A percentile compares a stretch with the other conserved stretches of the same genome.
phyloP scores from a whole-genome alignment of 2,329 filamentous ascomycete species.

The Fusarium algeriense region DNA sequence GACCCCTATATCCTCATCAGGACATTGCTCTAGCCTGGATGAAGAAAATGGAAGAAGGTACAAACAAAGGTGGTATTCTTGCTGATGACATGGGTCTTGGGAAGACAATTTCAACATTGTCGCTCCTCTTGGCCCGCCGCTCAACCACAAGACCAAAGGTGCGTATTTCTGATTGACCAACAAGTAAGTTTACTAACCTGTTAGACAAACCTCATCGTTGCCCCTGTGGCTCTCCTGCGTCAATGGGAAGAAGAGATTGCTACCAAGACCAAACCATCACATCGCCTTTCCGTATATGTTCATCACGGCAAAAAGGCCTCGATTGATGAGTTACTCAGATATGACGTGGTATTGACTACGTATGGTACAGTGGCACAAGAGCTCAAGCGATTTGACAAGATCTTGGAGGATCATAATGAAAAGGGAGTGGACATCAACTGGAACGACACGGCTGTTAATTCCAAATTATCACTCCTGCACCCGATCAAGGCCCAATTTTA shows the following conservation, averaged over 20 bases:
- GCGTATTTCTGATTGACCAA: constrained; percentile 4
- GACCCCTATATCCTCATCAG: constrained; percentile 83
- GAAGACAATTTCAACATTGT: constrained; percentile 87
- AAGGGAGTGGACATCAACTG: constrained; percentile 53
- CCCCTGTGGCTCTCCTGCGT: constrained; percentile 81
- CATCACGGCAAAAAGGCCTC: constrained; percentile 77
- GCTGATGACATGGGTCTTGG: constrained; percentile 95
- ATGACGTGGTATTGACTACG: constrained; percentile 86
- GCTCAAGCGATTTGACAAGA: constrained; percentile 72
- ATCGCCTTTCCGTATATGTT: constrained; percentile 74
- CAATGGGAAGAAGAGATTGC: constrained; percentile 88
- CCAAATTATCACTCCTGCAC: constrained; percentile 70
- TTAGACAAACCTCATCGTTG: constrained; percentile 85
- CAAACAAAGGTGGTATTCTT: constrained; percentile 87
- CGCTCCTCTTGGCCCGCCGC: constrained; percentile 78
- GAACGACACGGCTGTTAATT: constrained; percentile 52
- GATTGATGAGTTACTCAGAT: constrained; percentile 70
- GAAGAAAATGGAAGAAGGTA: constrained; percentile 79
- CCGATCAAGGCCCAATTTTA: constrained; percentile 73
- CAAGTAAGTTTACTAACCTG: constrained; percentile 40
- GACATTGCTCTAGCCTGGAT: constrained; percentile 87
- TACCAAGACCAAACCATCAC: constrained; percentile 71
- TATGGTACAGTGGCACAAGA: constrained; percentile 79
- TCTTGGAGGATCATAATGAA: constrained; percentile 59
- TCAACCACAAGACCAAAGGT: constrained; percentile 60